Conservation (phyloP, 768 basidiomycete species). For the Termitomyces eurrhizus region DNA sequence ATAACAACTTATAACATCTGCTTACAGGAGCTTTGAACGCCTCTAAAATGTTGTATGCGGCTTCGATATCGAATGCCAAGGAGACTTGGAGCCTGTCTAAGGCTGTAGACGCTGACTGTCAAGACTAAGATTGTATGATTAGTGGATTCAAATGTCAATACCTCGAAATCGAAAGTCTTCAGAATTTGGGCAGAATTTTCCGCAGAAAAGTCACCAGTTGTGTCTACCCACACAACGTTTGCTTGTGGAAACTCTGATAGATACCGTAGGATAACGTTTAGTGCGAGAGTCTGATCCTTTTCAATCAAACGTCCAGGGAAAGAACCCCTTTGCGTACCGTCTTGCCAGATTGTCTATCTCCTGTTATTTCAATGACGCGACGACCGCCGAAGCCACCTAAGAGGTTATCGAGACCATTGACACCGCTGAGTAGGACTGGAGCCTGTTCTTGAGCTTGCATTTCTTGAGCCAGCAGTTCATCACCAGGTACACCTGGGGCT, state of each 20-base stretch:
- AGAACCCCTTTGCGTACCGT: slow-evolving; percentile 41
- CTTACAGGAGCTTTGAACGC: slow-evolving; percentile 28
- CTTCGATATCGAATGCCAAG: slow-evolving; percentile 53
- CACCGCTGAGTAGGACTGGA: slow-evolving; percentile 31
- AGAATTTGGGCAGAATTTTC: slow-evolving; percentile 41
- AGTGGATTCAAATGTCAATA: slow-evolving; percentile 3
- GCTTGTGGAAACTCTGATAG: slow-evolving; percentile 35
- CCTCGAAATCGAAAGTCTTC: slow-evolving; percentile 23
- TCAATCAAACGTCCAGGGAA: background rate
- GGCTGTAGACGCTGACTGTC: slow-evolving; percentile 24
- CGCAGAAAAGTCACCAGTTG: slow-evolving; percentile 60
- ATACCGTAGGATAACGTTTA: slow-evolving; percentile 55
- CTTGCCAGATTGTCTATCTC: slow-evolving; percentile 63
- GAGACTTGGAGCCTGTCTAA: slow-evolving; percentile 59
- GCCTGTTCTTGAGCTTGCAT: slow-evolving; percentile 14
- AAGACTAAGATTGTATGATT: slow-evolving; percentile 4
- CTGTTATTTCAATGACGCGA: slow-evolving; percentile 66
- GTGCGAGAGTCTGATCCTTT: slow-evolving; percentile 49
- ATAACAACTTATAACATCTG: background rate
- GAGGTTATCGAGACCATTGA: slow-evolving; percentile 48
- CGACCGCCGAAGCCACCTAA: slow-evolving; percentile 46
- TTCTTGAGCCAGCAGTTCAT: slow-evolving; percentile 25
- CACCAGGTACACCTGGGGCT: slow-evolving; percentile 36
- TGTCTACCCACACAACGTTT: slow-evolving; percentile 67
- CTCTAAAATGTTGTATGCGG: slow-evolving; percentile 48